Conservation (phyloP, 768 basidiomycete genomes). For the Arthromyces matolae region DNA sequence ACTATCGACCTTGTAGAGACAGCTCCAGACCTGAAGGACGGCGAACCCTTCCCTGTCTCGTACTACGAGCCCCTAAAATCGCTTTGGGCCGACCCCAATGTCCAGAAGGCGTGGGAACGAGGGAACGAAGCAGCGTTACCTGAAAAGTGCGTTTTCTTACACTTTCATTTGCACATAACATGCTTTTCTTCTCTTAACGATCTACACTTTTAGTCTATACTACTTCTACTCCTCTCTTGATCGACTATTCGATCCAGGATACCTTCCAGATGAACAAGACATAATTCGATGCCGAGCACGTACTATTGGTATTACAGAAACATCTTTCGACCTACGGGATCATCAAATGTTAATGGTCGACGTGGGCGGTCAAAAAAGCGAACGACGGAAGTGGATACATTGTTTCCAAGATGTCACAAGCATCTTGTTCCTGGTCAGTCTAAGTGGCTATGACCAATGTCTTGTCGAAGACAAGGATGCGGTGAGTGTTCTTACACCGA, state of each 20-base stretch:
- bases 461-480: conserved; percentile 90
- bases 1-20: conserved; percentile 63
- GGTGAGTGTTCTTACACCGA: conserved; percentile 41
- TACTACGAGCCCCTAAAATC: conserved; percentile 64
- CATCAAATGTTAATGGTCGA: conserved; percentile 93
- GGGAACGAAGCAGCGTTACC: conserved; percentile 91
- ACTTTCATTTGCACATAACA: too few species aligned
- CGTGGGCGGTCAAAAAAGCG: conserved; percentile 91
- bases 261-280: conserved; percentile 78
- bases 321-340: conserved; percentile 72
- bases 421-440: conserved; percentile 85
- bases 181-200: conserved; percentile 7
- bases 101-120: conserved; percentile 72
- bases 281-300: conserved; percentile 83
- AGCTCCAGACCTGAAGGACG: conserved; percentile 70
- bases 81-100: conserved; percentile 75
- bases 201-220: conserved; percentile 40
- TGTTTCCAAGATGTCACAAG: conserved; percentile 94
- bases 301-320: conserved; percentile 90
- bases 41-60: conserved; percentile 70
- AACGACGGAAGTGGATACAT: conserved; percentile 91
- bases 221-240: conserved; percentile 82
- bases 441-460: conserved; percentile 94
- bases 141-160: conserved; percentile 73
- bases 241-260: conserved; percentile 71